Evolutionary conservation across 2,329 filamentous ascomycete species (phyloP), one percentile per base, ranked within the genome.

Genomic region (Cryphonectria carpinicola): DNA sequence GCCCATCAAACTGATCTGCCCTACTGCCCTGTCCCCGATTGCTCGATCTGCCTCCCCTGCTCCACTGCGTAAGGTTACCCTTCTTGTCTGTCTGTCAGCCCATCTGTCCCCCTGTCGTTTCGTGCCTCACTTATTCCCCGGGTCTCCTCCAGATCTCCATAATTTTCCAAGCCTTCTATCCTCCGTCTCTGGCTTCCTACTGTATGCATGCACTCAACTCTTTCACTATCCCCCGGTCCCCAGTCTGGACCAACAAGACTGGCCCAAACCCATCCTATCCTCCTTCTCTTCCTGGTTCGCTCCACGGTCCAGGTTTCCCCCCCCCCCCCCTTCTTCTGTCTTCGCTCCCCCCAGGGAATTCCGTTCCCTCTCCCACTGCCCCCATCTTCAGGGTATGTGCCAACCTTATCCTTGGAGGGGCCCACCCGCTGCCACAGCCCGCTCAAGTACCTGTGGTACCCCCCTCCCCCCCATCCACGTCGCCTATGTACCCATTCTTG

Each of bases 401-500:
- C 70, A 71, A 69, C 70, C 70, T 69, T 61, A 61, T 60, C 70
- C 58, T 64, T 22, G 46, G 39, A 6, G 56, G 54, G 54, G 54
- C 54, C 46, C 54, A 58, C 54, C 54, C 28, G 52, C 56, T 39
- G 54, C 65, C 60, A 67, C 54, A 60, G 63, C 58, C 52, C 68
- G 22, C 70, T 68, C 65, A 71, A 58, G 62, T 71, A 65, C 62
- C 70, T 68, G 67, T 39, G 56, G 58, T 66, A 62, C 32, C 32
- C 32, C 32, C 32, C 32, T 32, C 61, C 62, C 43, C 70, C 68
- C 67, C 63, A 41, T 65, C 46, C 46, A 32, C 41, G 63, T 32
- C 43, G 69, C 58, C 64, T 58, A 60, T 67, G 69, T 70, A 70
- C 72, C 73, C 73, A 62, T 71, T 67, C 71, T 71, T 70, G 70